These are phyloP conservation scores for Cyclotella atomus DNA, from an alignment of 108 stramenopile genomes.

Conservation along the genomic window DNA sequence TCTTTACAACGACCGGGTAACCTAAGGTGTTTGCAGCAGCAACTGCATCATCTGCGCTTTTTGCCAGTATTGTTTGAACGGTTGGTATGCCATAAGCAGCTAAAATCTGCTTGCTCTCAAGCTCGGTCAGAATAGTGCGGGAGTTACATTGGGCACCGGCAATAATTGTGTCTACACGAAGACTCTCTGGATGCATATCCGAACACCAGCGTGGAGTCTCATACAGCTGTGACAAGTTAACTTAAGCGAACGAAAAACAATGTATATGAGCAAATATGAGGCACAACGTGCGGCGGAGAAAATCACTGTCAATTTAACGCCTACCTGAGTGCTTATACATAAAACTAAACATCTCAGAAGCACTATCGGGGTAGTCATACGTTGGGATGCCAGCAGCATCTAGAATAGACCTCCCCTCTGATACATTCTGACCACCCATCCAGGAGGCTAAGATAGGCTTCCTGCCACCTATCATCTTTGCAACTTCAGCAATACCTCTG, in stretches of 20 bases:
- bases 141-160: slow-evolving; percentile 23
- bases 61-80: slow-evolving; percentile 20
- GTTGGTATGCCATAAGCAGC: slow-evolving; percentile 37
- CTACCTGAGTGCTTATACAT: slow-evolving; percentile 30
- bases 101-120: slow-evolving; percentile 37
- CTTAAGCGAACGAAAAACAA: too few relatives aligned
- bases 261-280: too few relatives aligned
- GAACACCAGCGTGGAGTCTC: slow-evolving; percentile 43
- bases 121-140: slow-evolving; percentile 37
- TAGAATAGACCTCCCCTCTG: slow-evolving; percentile 34
- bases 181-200: slow-evolving; percentile 41
- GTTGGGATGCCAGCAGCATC: slow-evolving; percentile 39
- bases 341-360: slow-evolving; percentile 40
- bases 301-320: too few relatives aligned
- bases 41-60: slow-evolving; percentile 31
- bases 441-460: slow-evolving; percentile 46
- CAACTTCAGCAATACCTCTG: slow-evolving; percentile 31
- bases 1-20: slow-evolving; percentile 43
- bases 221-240: slow-evolving; percentile 36
- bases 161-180: slow-evolving; percentile 29
- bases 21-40: slow-evolving; percentile 27
- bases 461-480: slow-evolving; percentile 15
- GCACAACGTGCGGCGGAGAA: too few relatives aligned
- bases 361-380: slow-evolving; percentile 42
- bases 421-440: slow-evolving; percentile 43